A percentile compares a stretch with the other conserved stretches of the same genome.
phyloP scores from a whole-genome alignment of 352 stramenopile species.

The Thalassiosira hispida region DNA sequence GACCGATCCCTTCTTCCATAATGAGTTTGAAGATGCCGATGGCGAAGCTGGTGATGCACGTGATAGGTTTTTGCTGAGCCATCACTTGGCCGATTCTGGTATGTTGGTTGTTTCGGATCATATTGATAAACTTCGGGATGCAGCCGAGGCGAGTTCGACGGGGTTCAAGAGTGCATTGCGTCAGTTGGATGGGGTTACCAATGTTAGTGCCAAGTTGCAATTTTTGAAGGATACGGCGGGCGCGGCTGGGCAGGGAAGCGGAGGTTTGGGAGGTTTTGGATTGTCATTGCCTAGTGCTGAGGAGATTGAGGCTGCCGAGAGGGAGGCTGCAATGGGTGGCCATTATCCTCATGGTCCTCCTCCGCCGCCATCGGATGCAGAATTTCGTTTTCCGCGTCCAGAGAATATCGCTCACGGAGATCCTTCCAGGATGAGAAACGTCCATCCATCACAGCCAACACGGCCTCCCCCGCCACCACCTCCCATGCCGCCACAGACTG shows the following conservation, averaged over 20 bases:
- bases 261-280: conserved; percentile 32
- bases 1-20: conserved; percentile 35
- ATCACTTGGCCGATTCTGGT: conserved; percentile 46
- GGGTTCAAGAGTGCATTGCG: conserved; percentile 48
- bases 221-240: conserved; percentile 19
- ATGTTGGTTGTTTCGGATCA: conserved; percentile 50
- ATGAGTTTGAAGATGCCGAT: conserved; percentile 9
- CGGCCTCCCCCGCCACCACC: neutral
- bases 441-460: neutral
- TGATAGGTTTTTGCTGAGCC: conserved; percentile 50
- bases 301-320: conserved; percentile 53
- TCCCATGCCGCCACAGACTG: conserved; percentile 3
- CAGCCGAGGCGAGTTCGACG: conserved; percentile 33
- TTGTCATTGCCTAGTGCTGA: conserved; percentile 45
- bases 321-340: conserved; percentile 6
- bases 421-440: conserved; percentile 6
- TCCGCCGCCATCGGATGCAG: neutral
- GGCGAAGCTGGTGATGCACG: conserved; percentile 28
- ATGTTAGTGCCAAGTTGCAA: conserved; percentile 50
- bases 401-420: neutral
- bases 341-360: conserved; percentile 2
- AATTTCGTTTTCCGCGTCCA: conserved; percentile 17
- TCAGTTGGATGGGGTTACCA: conserved; percentile 55
- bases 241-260: neutral
- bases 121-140: conserved; percentile 38